Base-by-base conservation (phyloP, 305 asterid genomes). In the Fraxinus paxiana region DNA sequence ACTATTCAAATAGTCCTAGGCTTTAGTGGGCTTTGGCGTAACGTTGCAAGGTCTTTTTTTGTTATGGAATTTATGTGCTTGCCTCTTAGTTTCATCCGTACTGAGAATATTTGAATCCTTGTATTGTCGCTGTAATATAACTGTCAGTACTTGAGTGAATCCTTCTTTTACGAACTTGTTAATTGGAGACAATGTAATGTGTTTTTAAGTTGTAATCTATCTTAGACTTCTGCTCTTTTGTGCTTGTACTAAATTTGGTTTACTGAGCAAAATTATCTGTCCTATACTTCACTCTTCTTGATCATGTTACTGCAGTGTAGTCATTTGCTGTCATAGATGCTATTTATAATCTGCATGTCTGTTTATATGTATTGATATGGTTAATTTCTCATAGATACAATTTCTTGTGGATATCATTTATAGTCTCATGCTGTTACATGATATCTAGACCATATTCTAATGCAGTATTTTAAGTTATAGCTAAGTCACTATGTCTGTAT, bases 21-120 rank as follows among this genome's bases (percentile, higher is more conserved):
- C 63, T 94, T 94, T 85, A 94, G 98, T 86, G 98, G 97, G 35
- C 98, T 94, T 46, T 94, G 97, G 97, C 96, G 94, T 46, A 94
- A 90, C 73, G 85, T 92, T 80, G 89, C 87, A 74, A 92, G 95
- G 97, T 91, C 1, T 79, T 54, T 87, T 56, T 48, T 51, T 61
- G 18, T 34, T 20, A 24, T 24, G 9, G 37, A 26, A 6, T 48
- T 48, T 1, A 30, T 31, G 28, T 34, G 13, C 48, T 8, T 15
- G 7, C 0, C 59, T 48, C 59, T 48, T 15, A 48, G 59, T 48
- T 51, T 51, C 61, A 51, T 51, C 61, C 9, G 6, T 48, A 4
- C 7, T 15, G 2, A 48, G 22, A 51, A 51, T 51, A 1, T 51
- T n/a, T n/a, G 8, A 51, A 51, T 51, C 1, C 9, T 15, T 15